Evolutionary conservation across 768 basidiomycete species (phyloP).

Genomic region (Boletales sp.): DNA sequence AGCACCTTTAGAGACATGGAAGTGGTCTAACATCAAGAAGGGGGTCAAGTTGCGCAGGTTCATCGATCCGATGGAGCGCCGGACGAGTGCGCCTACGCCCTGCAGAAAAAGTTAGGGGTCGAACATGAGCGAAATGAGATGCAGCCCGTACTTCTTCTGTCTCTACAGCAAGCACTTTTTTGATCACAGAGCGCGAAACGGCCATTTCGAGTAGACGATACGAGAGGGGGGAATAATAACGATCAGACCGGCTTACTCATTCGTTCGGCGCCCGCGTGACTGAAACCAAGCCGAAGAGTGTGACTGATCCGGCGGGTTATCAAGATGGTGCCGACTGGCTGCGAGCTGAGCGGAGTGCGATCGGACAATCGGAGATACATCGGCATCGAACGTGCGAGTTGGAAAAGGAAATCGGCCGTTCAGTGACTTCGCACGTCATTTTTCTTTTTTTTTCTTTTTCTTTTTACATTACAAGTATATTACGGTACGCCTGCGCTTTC

Average conservation of each 20-base stretch:
- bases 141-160: constrained; percentile 58
- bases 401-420: constrained; percentile 14
- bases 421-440: too few species aligned
- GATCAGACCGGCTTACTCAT: too few species aligned
- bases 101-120: constrained; percentile 21
- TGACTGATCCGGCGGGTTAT: not conserved
- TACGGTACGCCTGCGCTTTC: too few species aligned
- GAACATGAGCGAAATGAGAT: not conserved
- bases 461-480: too few species aligned
- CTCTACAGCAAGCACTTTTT: constrained; percentile 76
- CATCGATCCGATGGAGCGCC: constrained; percentile 80
- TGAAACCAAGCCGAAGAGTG: too few species aligned
- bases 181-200: constrained; percentile 63
- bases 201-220: too few species aligned
- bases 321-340: not conserved
- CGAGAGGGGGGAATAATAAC: not conserved
- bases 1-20: constrained; percentile 65
- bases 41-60: constrained; percentile 79
- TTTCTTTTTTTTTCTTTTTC: too few species aligned
- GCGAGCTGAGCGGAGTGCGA: not conserved
- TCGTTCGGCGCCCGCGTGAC: too few species aligned
- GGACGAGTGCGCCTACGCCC: constrained; percentile 81
- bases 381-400: constrained; percentile 26
- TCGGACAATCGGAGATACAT: not conserved
- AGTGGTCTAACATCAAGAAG: constrained; percentile 89